phyloP scores from a whole-genome alignment of 495 filamentous ascomycete genomes.

The Massariosphaeria phaeospora region DNA sequence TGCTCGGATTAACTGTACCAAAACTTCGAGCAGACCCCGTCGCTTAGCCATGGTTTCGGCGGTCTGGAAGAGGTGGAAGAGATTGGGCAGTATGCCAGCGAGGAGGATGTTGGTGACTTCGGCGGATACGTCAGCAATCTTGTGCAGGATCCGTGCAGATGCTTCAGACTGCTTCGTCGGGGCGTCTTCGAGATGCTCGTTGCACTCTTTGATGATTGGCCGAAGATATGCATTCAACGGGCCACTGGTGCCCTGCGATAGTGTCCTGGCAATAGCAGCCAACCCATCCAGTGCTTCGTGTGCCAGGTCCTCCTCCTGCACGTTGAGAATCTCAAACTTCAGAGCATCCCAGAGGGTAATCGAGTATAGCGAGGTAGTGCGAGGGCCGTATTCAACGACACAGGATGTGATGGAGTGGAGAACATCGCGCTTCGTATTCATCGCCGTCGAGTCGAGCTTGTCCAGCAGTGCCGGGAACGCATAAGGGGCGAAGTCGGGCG shows the following conservation, averaged over 20 bases:
- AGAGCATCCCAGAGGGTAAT: slow-evolving; percentile 67
- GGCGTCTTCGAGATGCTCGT: slow-evolving; percentile 67
- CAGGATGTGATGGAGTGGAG: slow-evolving; percentile 62
- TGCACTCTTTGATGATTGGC: slow-evolving; percentile 64
- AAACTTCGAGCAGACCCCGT: slow-evolving; percentile 60
- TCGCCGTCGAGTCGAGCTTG: slow-evolving; percentile 70
- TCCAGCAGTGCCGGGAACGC: slow-evolving; percentile 66
- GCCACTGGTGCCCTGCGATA: slow-evolving; percentile 53
- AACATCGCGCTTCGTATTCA: slow-evolving; percentile 72
- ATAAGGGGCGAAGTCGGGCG: slow-evolving; percentile 61
- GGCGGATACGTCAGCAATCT: slow-evolving; percentile 52
- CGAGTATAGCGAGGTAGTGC: slow-evolving; percentile 62
- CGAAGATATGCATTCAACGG: slow-evolving; percentile 57
- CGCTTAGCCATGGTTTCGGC: slow-evolving; percentile 63
- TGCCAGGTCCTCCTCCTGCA: slow-evolving; percentile 66
- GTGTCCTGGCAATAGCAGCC: slow-evolving; percentile 52
- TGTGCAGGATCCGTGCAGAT: slow-evolving; percentile 57
- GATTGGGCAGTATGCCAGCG: slow-evolving; percentile 52
- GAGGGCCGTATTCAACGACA: slow-evolving; percentile 55
- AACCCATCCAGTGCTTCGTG: slow-evolving; percentile 55
- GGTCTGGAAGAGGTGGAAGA: slow-evolving; percentile 60
- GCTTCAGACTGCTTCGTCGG: slow-evolving; percentile 72
- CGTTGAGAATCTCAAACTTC: slow-evolving; percentile 72
- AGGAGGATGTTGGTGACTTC: slow-evolving; percentile 53
- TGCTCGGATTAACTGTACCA: slow-evolving; percentile 55